These are phyloP conservation scores for Tagetes erecta DNA, from an alignment of 129 eudicot genomes.

Conservation along the genomic window DNA sequence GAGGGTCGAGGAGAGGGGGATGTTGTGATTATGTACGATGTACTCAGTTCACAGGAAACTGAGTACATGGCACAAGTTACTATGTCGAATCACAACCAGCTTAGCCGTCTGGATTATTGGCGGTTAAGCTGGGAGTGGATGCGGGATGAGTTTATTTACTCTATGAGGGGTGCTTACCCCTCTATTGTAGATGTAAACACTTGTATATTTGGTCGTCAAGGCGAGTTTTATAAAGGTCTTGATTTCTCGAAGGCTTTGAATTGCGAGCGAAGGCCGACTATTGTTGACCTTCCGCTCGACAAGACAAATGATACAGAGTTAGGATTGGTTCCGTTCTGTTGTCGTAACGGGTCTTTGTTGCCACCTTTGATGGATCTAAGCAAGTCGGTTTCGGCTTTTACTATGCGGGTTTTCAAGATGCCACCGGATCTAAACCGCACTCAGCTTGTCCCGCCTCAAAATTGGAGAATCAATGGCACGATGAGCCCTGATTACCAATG, in stretches of 20 bases:
- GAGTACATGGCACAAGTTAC: constrained; percentile 65
- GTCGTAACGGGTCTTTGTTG: constrained; percentile 62
- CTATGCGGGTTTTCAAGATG: constrained; percentile 70
- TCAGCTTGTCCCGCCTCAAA: constrained; percentile 57
- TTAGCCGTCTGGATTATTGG: constrained; percentile 61
- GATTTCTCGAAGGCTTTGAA: constrained; percentile 57
- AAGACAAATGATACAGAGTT: constrained; percentile 51
- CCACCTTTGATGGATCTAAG: constrained; percentile 50
- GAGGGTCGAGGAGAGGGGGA: constrained; percentile 59
- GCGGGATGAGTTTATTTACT: constrained; percentile 61
- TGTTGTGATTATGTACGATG: constrained; percentile 56
- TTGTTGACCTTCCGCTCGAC: constrained; percentile 61
- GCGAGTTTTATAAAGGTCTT: constrained; percentile 44
- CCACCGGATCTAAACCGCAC: constrained; percentile 60
- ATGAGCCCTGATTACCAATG: constrained; percentile 47
- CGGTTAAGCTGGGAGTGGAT: constrained; percentile 70
- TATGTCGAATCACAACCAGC: constrained; percentile 53
- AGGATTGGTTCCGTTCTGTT: constrained; percentile 66
- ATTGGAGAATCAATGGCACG: constrained; percentile 59
- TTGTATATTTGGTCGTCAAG: constrained; percentile 68
- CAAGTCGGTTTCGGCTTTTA: constrained; percentile 50
- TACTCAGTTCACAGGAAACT: constrained; percentile 43
- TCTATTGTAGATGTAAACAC: constrained; percentile 42
- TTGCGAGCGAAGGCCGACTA: constrained; percentile 63
- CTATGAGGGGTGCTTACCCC: constrained; percentile 75